Base-by-base conservation (phyloP, 2,329 filamentous ascomycete genomes). In the Fusarium odoratissimum region DNA sequence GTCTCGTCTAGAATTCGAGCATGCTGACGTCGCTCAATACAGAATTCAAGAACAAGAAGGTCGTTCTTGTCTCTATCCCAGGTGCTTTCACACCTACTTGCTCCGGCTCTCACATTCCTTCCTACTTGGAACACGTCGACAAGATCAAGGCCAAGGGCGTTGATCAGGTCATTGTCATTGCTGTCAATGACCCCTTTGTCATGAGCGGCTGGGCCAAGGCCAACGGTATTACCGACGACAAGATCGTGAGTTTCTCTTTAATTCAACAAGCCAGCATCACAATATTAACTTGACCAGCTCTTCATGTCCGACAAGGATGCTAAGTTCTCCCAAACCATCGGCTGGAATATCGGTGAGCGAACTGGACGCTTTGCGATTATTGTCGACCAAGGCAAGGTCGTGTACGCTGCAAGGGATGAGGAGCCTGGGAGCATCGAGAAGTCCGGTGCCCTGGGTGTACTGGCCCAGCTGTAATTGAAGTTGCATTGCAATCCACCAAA, bases 171-270 rank as follows among this genome's bases (percentile, higher is more conserved):
- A 89, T 94, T 75, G 90, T 96, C 79, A 91, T 97, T 79, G 93
- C 94, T 67, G 92, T 86, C 86, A 97, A 97, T 84, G 95, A 97
- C 84, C 86, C 91, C 73, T 97, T 88, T 80, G 94, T 97, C 82
- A 95, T 95, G 93, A 91, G 90, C 77, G 94, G 93, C 60, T 96
- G 93, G 93, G 92, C 91, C 84, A 97, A 97, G 89, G 94, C 94
- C 79, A 95, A 97, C 84, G 87, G 88, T 59, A 87, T 95, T 79
- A 91, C 89, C 79, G 90, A 91, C 73, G 91, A 95, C 76, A 87
- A 82, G 65, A 87, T 90, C 74, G 87, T 89, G 76, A 76, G 87
- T 81, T 61, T 31, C 59, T 33, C 6, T 28, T 25, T 46, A 16
- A 40, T 21, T 40, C 37, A 28, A 16, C 35, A 13, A 37, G 25